phyloP scores from a whole-genome alignment of 768 basidiomycete genomes.

The Mycena pura region DNA sequence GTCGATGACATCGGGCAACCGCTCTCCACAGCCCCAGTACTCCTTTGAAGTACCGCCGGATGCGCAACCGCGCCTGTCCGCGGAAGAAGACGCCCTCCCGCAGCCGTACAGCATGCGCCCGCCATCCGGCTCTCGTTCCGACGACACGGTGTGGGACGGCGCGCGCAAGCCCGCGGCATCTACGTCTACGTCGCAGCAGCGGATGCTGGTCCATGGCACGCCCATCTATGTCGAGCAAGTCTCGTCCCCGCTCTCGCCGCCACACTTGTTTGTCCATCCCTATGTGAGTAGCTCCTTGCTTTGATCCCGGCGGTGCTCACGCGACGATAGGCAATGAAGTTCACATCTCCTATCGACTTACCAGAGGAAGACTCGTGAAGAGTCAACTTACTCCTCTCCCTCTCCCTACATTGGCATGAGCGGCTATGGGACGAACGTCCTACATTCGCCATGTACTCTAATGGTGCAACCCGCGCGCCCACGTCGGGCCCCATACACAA shows the following conservation, averaged over 20 bases:
- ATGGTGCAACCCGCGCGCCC: too few species aligned
- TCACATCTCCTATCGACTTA: constrained; percentile 50
- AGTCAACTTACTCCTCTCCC: too few species aligned
- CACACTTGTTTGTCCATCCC: constrained; percentile 45
- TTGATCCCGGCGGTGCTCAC: constrained; percentile 4
- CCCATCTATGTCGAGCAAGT: constrained; percentile 22
- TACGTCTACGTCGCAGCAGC: constrained; percentile 22
- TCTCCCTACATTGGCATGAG: too few species aligned
- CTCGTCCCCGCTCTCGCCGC: not conserved
- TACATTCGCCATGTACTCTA: too few species aligned
- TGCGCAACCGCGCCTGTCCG: constrained; percentile 22
- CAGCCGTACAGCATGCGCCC: constrained; percentile 19
- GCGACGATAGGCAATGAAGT: constrained; percentile 45
- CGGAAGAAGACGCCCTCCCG: constrained; percentile 16
- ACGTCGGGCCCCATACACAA: too few species aligned
- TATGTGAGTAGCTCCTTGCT: constrained; percentile 41
- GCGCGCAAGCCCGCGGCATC: constrained; percentile 21
- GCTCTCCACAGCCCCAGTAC: not conserved
- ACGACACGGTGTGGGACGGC: constrained; percentile 40
- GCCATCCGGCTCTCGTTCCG: constrained; percentile 37
- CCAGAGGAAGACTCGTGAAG: constrained; percentile 18
- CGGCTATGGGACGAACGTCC: too few species aligned
- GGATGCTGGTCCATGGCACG: constrained; percentile 13
- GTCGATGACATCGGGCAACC: constrained; percentile 14
- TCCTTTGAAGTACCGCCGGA: not conserved